Base-by-base conservation (phyloP, 2,329 filamentous ascomycete species). In the Colletotrichum sp. region DNA sequence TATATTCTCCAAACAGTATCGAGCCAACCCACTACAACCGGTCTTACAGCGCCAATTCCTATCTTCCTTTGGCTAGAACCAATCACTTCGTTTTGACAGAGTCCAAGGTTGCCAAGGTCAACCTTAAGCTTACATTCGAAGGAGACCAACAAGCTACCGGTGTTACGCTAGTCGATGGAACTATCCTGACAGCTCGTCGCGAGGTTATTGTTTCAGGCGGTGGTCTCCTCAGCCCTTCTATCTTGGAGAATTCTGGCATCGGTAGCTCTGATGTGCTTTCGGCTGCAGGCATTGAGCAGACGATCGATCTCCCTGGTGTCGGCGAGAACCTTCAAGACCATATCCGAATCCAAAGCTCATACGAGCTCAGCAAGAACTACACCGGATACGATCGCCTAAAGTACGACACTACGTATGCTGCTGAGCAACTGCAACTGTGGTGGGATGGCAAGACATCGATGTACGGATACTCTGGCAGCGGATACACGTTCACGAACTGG, bases 201-300 rank as follows among this genome's bases (percentile, higher is more conserved):
- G 82, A 82, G 78, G 85, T 85, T 5, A 86, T 81, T 2, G 79
- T 86, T 8, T 81, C 80, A 0, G 79, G 80, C 6, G 90, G 91
- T 15, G 83, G 88, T 0, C 89, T 89, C 80, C 89, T 91, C 79
- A 89, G 89, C 2, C 90, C 90, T 1, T 87, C 90, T 49, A 80
- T 93, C 1, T 87, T 93, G 5, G 90, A 91, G 78, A 86, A 91
- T 2, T 89, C 87, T n/a, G 91, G 91, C 27, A 85, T 93, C 27
- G 91, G 91, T 3, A 87, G 87, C 2, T 79, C 78, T 8, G 80
- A 84, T 0, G 86, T 92, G 49, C 85, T 93, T 3, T 74, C 85
- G 8, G 82, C 83, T 6, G 85, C 88, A 69, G 81, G 84, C 6
- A 90, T 93, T 72, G 79, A 84, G 1, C 84, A 89, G 6, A 74